Percentiles rank a stretch among this genome's conserved stretches.
phyloP scores from a whole-genome alignment of 495 filamentous ascomycete genomes.

The Talaromyces wortmannii region DNA sequence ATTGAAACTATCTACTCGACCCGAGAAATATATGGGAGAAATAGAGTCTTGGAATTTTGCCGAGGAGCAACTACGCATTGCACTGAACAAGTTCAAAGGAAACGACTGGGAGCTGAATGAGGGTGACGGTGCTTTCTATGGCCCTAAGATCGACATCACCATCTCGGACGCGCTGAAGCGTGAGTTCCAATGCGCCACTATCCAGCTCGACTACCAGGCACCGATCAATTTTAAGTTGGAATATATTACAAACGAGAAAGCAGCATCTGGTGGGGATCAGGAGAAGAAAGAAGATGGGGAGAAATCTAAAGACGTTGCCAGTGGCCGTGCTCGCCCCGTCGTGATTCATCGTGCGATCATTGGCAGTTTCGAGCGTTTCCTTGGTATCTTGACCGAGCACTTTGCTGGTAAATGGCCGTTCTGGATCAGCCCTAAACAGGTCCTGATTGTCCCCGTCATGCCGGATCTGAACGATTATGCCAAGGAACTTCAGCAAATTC shows the following conservation, averaged over 20 bases:
- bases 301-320: conserved; percentile 29
- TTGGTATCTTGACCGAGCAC: conserved; percentile 89
- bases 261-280: conserved; percentile 26
- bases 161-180: conserved; percentile 74
- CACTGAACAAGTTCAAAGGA: conserved; percentile 73
- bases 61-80: conserved; percentile 67
- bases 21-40: conserved; percentile 84
- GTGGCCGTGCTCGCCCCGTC: conserved; percentile 83
- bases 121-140: conserved; percentile 96
- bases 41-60: conserved; percentile 84
- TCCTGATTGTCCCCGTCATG: conserved; percentile 89
- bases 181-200: conserved; percentile 89
- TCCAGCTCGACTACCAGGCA: conserved; percentile 94
- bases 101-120: conserved; percentile 81
- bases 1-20: conserved; percentile 88
- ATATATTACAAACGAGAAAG: conserved; percentile 67
- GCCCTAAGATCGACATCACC: conserved; percentile 91
- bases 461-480: conserved; percentile 78
- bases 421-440: conserved; percentile 91
- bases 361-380: conserved; percentile 90
- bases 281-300: conserved; percentile 21
- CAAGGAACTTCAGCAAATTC: conserved; percentile 63
- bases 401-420: conserved; percentile 98
- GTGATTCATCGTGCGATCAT: conserved; percentile 97
- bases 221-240: conserved; percentile 78